phyloP scores from a whole-genome alignment of 192 early-diverging fungal genomes.

The Coemansia sp. region DNA sequence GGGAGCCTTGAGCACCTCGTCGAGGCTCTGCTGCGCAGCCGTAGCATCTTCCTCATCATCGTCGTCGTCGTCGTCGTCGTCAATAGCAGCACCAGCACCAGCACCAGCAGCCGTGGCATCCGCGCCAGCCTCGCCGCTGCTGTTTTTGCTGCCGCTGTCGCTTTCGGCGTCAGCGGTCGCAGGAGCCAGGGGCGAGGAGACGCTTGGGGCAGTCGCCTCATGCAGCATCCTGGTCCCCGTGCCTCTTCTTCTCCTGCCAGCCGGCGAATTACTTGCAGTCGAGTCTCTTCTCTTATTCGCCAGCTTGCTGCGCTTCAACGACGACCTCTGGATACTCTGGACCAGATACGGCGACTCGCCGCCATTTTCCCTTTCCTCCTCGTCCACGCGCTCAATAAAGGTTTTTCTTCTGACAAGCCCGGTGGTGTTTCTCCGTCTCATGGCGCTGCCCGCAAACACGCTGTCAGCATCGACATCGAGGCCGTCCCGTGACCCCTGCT shows the following conservation, averaged over 20 bases:
- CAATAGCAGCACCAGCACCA: too few relatives aligned
- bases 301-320: constrained; percentile 53
- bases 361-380: constrained; percentile 17
- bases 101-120: too few relatives aligned
- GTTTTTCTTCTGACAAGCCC: constrained; percentile 40
- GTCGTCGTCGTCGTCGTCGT: not conserved
- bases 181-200: constrained; percentile 38
- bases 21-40: constrained; percentile 6
- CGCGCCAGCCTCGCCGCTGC: not conserved
- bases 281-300: constrained; percentile 53
- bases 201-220: constrained; percentile 19
- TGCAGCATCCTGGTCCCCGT: constrained; percentile 8
- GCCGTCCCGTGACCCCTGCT: not conserved
- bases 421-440: constrained; percentile 40
- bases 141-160: not conserved
- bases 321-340: constrained; percentile 44
- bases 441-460: constrained; percentile 2
- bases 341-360: constrained; percentile 42
- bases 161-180: not conserved
- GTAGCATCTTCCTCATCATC: constrained; percentile 1
- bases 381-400: constrained; percentile 40
- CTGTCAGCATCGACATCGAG: not conserved
- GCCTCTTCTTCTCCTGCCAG: constrained; percentile 12
- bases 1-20: not conserved
- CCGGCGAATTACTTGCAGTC: constrained; percentile 15